A percentile compares a stretch with the other conserved stretches of the same genome.
phyloP scores from a whole-genome alignment of 257 asterid species.

The Solanum clarkiae region DNA sequence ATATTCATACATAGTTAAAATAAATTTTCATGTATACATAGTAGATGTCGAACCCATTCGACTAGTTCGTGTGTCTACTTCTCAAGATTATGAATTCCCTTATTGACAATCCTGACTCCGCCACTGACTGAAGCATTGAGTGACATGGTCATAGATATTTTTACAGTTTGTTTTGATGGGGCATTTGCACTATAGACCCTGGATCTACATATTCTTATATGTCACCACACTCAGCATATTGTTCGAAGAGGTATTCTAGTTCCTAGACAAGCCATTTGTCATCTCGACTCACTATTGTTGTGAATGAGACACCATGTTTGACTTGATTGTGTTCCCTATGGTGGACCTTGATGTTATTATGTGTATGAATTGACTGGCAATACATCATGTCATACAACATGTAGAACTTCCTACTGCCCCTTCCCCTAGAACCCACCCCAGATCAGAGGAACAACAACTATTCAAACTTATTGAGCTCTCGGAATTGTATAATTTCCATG shows the following conservation, averaged over 20 bases:
- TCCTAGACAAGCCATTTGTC: not conserved
- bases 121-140: not conserved
- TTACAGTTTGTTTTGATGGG: not conserved
- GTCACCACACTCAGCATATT: not conserved
- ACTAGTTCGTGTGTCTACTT: too few species aligned
- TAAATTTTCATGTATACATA: too few species aligned
- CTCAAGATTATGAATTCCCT: too few species aligned
- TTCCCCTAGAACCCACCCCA: not conserved
- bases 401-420: not conserved
- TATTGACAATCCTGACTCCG: too few species aligned
- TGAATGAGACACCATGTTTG: not conserved
- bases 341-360: not conserved
- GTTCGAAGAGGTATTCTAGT: not conserved
- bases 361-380: not conserved
- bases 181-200: not conserved
- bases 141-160: not conserved
- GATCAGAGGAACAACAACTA: not conserved
- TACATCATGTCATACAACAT: not conserved
- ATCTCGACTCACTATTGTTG: not conserved
- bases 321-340: not conserved
- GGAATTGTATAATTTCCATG: not conserved
- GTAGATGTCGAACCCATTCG: too few species aligned
- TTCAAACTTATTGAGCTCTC: not conserved
- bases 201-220: not conserved
- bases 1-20: too few species aligned